phyloP scores from a whole-genome alignment of 2,329 filamentous ascomycete species.

The Hymenotorrendiella dingleyae region DNA sequence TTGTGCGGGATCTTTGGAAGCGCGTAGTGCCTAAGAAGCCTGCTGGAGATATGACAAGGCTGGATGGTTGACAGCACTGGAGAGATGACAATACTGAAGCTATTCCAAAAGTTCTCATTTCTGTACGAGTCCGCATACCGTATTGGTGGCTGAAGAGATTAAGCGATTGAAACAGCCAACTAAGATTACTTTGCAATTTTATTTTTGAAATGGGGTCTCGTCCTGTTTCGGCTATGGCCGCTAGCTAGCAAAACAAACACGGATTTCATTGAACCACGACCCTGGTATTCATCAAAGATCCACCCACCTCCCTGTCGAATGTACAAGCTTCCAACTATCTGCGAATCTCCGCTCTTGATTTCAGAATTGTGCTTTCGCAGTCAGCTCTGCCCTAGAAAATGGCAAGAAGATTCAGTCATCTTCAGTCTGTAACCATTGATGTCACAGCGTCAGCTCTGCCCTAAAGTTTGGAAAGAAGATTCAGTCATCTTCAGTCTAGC shows the following conservation, averaged over 20 bases:
- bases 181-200: constrained; percentile 2
- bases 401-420: constrained; percentile 16
- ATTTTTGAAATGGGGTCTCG: constrained; percentile 2
- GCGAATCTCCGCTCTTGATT: constrained; percentile 7
- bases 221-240: neutral
- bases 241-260: constrained; percentile 1
- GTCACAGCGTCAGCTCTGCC: constrained; percentile 11
- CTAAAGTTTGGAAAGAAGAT: constrained; percentile 14
- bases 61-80: constrained; percentile 10
- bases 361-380: constrained; percentile 13
- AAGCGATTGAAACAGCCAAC: constrained; percentile 2
- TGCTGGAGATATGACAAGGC: constrained; percentile 8
- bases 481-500: constrained; percentile 20
- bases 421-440: constrained; percentile 18
- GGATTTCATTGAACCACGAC: constrained; percentile 1
- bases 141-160: constrained; percentile 5
- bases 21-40: constrained; percentile 15
- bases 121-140: constrained; percentile 1
- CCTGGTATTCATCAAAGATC: neutral
- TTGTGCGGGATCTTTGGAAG: constrained; percentile 18
- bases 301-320: neutral
- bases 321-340: constrained; percentile 4
- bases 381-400: constrained; percentile 14
- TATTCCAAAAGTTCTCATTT: constrained; percentile 13
- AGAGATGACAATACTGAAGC: constrained; percentile 12